Evolutionary conservation across 192 early-diverging fungal genomes (phyloP), one percentile per base, ranked within the genome.

Genomic region (Coemansia sp.): DNA sequence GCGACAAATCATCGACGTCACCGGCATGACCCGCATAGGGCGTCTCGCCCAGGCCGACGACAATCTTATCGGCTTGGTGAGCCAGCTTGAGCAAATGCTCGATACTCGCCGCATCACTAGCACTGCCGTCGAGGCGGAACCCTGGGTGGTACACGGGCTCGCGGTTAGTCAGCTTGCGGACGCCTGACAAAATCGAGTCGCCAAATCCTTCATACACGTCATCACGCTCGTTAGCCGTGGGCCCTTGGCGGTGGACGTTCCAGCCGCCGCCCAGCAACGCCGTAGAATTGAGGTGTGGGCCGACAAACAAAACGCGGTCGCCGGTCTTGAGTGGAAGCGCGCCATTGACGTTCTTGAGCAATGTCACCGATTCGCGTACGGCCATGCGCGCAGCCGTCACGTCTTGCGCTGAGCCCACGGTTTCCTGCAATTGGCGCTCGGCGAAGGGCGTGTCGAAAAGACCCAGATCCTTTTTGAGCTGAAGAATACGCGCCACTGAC

Each of bases 381-480:
- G 85, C 84, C 27, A 75, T 52, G 4, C 69, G 78, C 37, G 88
- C 84, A 0, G 76, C 70, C 0, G 74, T 61, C 4, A 80, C 35
- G 63, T 88, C 87, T 47, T 83, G 83, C 16, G 59, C 16, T 0
- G 80, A 73, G 0, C 87, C 86, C 1, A 88, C 85, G 2, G 75
- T 47, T 0, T 35, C 6, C 3, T 73, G 49, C 29, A 88, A 60
- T 22, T 20, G n/a, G 8, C 64, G 56, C 30, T 83, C 73, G 1
- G 73, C 78, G 9, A 63, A 81, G 12, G 78, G 78, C n/a, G 22
- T 16, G 38, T 86, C 84, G 40, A 88, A 86, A 7, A 88, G 64
- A 0, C 88, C 88, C 29, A 89, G 50, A 61, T 89, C 86, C 69
- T 85, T 85, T 69, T 89, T 89, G 18, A 89, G 68, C 76, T 89